phyloP scores from a whole-genome alignment of 805 yeast species.

The Starmera pachycereana region DNA sequence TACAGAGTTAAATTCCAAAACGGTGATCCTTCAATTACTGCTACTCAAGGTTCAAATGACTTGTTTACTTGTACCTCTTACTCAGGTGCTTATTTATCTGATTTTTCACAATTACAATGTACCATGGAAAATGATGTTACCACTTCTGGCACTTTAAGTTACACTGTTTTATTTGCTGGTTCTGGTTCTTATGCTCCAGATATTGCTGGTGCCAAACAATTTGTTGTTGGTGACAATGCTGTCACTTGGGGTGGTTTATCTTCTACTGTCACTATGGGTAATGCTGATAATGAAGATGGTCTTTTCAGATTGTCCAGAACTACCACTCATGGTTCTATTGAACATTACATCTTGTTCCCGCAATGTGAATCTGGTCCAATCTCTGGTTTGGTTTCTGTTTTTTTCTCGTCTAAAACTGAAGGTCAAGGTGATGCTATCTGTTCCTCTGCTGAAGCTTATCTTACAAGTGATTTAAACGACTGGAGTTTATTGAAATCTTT shows the following conservation, averaged over 20 bases:
- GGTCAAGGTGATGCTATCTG: slow-evolving; percentile 15
- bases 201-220: slow-evolving; percentile 20
- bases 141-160: slow-evolving; percentile 19
- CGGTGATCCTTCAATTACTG: slow-evolving; percentile 9
- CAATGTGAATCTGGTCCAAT: slow-evolving; percentile 18
- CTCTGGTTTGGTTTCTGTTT: slow-evolving; percentile 18
- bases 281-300: slow-evolving; percentile 7
- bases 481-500: slow-evolving; percentile 22
- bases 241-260: slow-evolving; percentile 18
- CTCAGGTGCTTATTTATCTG: slow-evolving; percentile 24
- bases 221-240: slow-evolving; percentile 18
- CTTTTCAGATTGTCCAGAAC: slow-evolving; percentile 19
- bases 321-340: slow-evolving; percentile 22
- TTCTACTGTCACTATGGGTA: slow-evolving; percentile 19
- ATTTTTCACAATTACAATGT: slow-evolving; percentile 22
- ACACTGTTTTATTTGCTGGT: slow-evolving; percentile 24
- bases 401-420: slow-evolving; percentile 7
- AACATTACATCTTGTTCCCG: slow-evolving; percentile 24
- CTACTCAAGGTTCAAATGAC: slow-evolving; percentile 16
- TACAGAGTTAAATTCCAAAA: slow-evolving; percentile 24
- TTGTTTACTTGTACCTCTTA: slow-evolving; percentile 22
- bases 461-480: slow-evolving; percentile 22
- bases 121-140: slow-evolving; percentile 13
- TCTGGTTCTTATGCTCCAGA: slow-evolving; percentile 22
- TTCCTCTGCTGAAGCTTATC: slow-evolving; percentile 9